A percentile compares a stretch with the other conserved stretches of the same genome.
Conservation (phyloP, 225 moss, liverwort and hornwort genomes). For the Physcomitrium patens region DNA sequence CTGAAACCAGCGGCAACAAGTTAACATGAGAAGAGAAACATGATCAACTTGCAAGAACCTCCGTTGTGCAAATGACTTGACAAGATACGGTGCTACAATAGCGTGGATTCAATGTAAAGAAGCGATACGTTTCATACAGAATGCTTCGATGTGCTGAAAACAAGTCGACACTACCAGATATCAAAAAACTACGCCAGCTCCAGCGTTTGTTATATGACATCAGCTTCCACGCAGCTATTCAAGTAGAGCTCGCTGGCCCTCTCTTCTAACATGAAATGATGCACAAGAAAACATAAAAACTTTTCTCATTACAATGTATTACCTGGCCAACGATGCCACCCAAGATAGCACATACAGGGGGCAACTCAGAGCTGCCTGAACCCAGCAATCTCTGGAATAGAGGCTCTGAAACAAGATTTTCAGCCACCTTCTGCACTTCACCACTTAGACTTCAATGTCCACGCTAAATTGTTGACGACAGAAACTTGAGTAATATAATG, state of each 20-base stretch:
- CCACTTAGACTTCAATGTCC: slow-evolving; percentile 22
- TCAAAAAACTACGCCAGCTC: background rate
- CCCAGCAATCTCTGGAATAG: slow-evolving; percentile 64
- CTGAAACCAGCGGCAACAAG: slow-evolving; percentile 47
- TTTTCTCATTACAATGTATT: slow-evolving; percentile 19
- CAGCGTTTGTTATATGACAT: background rate
- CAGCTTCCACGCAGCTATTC: slow-evolving; percentile 3
- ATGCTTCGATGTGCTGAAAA: slow-evolving; percentile 15
- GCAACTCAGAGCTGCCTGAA: slow-evolving; percentile 69
- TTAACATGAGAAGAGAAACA: slow-evolving; percentile 14
- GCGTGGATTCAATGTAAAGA: background rate
- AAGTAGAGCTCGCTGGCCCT: slow-evolving; percentile 7
- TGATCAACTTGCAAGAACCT: background rate
- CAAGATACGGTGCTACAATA: background rate
- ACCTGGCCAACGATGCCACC: slow-evolving; percentile 99
- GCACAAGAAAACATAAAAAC: background rate
- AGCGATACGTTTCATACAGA: background rate
- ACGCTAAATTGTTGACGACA: slow-evolving; percentile 1
- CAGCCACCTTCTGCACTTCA: slow-evolving; percentile 56
- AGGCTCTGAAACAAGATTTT: slow-evolving; percentile 57
- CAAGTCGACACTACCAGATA: slow-evolving; percentile 1
- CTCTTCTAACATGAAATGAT: background rate
- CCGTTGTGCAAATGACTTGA: background rate
- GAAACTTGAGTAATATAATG: slow-evolving; percentile 5
- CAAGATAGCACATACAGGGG: slow-evolving; percentile 92